These are phyloP conservation scores for Diaporthe capsici DNA, from an alignment of 2,329 filamentous ascomycete species.

Conservation along the genomic window DNA sequence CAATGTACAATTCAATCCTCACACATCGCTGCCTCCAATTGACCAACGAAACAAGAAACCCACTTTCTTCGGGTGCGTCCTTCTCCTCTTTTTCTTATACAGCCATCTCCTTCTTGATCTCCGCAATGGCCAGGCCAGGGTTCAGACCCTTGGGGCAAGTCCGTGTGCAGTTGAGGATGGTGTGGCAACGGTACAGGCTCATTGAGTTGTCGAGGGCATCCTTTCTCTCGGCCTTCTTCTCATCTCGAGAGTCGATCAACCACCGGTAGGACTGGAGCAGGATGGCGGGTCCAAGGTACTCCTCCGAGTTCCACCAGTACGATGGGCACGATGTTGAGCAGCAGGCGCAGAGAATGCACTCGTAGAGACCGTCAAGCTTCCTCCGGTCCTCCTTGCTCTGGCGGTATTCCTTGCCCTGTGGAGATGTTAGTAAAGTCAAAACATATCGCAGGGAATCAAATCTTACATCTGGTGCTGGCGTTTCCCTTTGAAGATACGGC, in stretches of 20 bases:
- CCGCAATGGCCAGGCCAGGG: conserved; percentile 92
- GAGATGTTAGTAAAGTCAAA: conserved; percentile 38
- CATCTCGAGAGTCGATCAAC: conserved; percentile 94
- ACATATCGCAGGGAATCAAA: not conserved
- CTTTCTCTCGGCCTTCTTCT: conserved; percentile 90
- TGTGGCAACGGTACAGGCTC: conserved; percentile 99
- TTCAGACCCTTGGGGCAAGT: conserved; percentile 99
- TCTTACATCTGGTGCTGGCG: conserved; percentile 84
- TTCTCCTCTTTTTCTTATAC: conserved; percentile 52
- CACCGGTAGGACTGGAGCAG: conserved; percentile 98
- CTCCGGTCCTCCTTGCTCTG: conserved; percentile 92
- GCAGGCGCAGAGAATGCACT: conserved; percentile 99
- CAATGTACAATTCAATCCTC: conserved; percentile 36
- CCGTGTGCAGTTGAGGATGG: conserved; percentile 97
- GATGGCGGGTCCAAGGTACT: conserved; percentile 97
- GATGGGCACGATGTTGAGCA: conserved; percentile 99
- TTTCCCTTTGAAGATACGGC: conserved; percentile 95
- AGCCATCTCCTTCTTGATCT: conserved; percentile 99
- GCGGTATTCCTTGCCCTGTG: conserved; percentile 89
- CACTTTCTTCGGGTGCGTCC: not conserved
- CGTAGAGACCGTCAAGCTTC: conserved; percentile 98
- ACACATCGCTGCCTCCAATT: conserved; percentile 30
- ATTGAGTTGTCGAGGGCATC: conserved; percentile 96
- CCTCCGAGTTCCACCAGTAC: conserved; percentile 99
- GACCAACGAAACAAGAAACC: conserved; percentile 37